Conservation (phyloP, 768 basidiomycete species). For the Lactifluus piperatus region DNA sequence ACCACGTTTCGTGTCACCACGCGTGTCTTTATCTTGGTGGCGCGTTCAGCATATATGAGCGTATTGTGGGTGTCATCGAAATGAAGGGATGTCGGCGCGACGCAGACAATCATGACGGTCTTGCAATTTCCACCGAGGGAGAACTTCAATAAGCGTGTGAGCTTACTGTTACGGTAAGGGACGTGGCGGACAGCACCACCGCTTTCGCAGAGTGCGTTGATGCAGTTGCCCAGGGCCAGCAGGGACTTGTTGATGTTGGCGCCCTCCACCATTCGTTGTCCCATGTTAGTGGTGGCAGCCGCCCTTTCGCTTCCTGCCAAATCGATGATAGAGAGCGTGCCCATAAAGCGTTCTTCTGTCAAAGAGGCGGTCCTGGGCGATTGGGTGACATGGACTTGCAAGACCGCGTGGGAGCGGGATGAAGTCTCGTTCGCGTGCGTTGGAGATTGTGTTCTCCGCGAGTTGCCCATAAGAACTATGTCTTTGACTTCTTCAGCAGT, state of each 20-base stretch:
- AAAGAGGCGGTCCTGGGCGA: slow-evolving; percentile 79
- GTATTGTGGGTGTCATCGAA: slow-evolving; percentile 99
- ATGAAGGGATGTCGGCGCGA: slow-evolving; percentile 90
- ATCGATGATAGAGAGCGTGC: slow-evolving; percentile 95
- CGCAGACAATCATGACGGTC: slow-evolving; percentile 98
- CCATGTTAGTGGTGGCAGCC: slow-evolving; percentile 94
- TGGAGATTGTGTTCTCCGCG: slow-evolving; percentile 81
- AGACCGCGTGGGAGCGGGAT: slow-evolving; percentile 94
- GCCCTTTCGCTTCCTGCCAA: slow-evolving; percentile 96
- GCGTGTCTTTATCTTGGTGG: slow-evolving; percentile 97
- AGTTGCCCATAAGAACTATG: slow-evolving; percentile 85
- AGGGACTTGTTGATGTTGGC: slow-evolving; percentile 99
- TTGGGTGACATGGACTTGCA: slow-evolving; percentile 90
- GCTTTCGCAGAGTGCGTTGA: slow-evolving; percentile 95
- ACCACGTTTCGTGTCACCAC: slow-evolving; percentile 93
- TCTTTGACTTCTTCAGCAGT: slow-evolving; percentile 91
- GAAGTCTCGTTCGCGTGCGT: slow-evolving; percentile 96
- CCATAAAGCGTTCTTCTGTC: slow-evolving; percentile 75
- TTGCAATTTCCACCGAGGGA: slow-evolving; percentile 98
- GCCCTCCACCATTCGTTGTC: slow-evolving; percentile 95
- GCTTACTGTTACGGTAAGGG: slow-evolving; percentile 96
- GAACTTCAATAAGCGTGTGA: slow-evolving; percentile 95
- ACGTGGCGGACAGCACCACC: slow-evolving; percentile 83
- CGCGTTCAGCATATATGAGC: slow-evolving; percentile 92
- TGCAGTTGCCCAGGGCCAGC: slow-evolving; percentile 94